phyloP scores from a whole-genome alignment of 805 yeast species.

The Maudiozyma barnettii region DNA sequence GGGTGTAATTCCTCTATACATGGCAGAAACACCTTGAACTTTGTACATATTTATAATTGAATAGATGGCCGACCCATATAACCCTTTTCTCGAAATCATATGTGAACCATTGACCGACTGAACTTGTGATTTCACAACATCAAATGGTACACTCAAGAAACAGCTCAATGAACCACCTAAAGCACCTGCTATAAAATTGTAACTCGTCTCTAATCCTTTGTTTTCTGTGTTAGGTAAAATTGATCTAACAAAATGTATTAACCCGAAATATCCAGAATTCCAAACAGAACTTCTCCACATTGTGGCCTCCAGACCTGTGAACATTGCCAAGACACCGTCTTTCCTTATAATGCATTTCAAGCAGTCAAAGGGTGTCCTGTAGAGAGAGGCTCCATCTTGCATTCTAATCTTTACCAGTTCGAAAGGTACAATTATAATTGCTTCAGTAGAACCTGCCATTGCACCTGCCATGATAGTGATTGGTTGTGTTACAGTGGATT shows the following conservation, averaged over 20 bases:
- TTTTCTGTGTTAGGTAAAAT: slow-evolving; percentile 22
- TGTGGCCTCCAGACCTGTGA: slow-evolving; percentile 92
- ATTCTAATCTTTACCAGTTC: slow-evolving; percentile 89
- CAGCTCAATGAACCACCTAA: slow-evolving; percentile 96
- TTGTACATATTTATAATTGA: slow-evolving; percentile 53
- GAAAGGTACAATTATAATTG: slow-evolving; percentile 93
- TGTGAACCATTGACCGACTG: slow-evolving; percentile 40
- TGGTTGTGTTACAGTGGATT: slow-evolving; percentile 60
- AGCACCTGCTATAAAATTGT: slow-evolving; percentile 83
- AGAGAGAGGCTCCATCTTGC: slow-evolving; percentile 76
- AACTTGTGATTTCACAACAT: slow-evolving; percentile 91
- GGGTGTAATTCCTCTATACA: slow-evolving; percentile 91
- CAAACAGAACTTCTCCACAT: slow-evolving; percentile 91
- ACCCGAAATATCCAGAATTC: slow-evolving; percentile 97
- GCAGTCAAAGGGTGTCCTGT: slow-evolving; percentile 76
- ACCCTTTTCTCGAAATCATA: slow-evolving; percentile 33
- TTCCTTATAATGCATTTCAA: slow-evolving; percentile 55
- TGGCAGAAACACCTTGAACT: slow-evolving; percentile 83
- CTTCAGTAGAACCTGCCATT: slow-evolving; percentile 93
- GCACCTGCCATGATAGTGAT: slow-evolving; percentile 88
- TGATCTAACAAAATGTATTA: slow-evolving; percentile 73
- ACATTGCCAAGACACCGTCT: slow-evolving; percentile 74
- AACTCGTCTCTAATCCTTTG: slow-evolving; percentile 47
- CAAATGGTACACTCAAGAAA: slow-evolving; percentile 85
- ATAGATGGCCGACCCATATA: slow-evolving; percentile 84